Evolutionary conservation across 1,284 basidiomycete genomes (phyloP), one percentile per base, ranked within the genome.

Genomic region (Trametes versicolor): DNA sequence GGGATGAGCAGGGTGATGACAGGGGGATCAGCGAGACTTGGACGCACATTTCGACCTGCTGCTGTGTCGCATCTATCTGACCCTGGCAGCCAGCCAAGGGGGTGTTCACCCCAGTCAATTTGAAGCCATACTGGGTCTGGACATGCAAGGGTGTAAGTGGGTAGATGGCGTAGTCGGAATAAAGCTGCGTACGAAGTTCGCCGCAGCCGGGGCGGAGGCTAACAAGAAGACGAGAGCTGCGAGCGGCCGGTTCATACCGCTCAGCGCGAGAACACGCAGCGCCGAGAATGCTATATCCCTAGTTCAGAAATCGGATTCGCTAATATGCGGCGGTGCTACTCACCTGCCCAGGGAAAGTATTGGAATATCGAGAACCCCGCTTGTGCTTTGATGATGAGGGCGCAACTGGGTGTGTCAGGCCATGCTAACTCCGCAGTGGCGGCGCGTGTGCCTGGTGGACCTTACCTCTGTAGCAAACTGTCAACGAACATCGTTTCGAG

Each of bases 41-140:
- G 5, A 53, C 52, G 34, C n/a, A 53, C 52, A 25, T 53, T n/a
- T 53, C 52, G 34, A 37, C 25, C 17, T 53, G 52, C 36, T 39
- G 9, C 21, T 25, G 52, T 39, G 52, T 29, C n/a, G 25, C 21
- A 13, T 5, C 7, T 5, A 25, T 12, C 12, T 23, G 36, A n/a
- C 36, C 27, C 25, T 39, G n/a, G 19, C 52, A 37, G 7, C 52
- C 51, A 27, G 21, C 12, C 13, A 39, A 23, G 21, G 34, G 36
- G 37, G 23, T 12, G 36, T 29, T 29, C 17, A 36, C 10, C 6
- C 39, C 53, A 15, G 23, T 37, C 53, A 37, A 17, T 5, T 5
- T 17, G 25, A 45, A 32, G 10, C 36, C 36, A 32, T n/a, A 41
- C 17, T 55, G 32, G 25, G 32, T 17, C 37, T 54, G 21, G 3